phyloP scores from a whole-genome alignment of 2,329 filamentous ascomycete species.

The Aspergillus jensenii region DNA sequence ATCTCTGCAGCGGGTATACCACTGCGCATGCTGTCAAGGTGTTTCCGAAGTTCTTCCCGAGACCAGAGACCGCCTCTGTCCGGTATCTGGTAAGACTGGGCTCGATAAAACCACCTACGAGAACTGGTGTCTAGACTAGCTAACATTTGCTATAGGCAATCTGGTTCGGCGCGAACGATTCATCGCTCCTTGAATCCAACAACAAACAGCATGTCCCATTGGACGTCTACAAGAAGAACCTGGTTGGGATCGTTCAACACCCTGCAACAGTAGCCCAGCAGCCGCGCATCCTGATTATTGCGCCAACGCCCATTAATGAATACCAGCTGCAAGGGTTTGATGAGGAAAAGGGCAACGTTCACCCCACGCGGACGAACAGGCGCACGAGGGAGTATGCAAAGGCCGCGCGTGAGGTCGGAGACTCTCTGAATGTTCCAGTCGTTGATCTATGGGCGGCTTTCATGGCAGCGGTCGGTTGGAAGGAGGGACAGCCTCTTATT shows the following conservation, averaged over 20 bases:
- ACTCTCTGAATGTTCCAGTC: conserved; percentile 57
- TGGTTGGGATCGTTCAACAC: conserved; percentile 71
- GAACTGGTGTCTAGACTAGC: neutral
- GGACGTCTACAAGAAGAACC: conserved; percentile 71
- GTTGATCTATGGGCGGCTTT: conserved; percentile 79
- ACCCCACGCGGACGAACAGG: conserved; percentile 59
- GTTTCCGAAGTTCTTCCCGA: conserved; percentile 69
- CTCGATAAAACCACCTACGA: neutral
- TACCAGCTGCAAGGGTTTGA: conserved; percentile 59
- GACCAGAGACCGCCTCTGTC: conserved; percentile 54
- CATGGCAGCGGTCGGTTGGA: conserved; percentile 64
- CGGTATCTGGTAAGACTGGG: conserved; percentile 42
- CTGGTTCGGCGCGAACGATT: conserved; percentile 89
- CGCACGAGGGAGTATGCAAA: conserved; percentile 64
- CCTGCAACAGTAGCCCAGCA: conserved; percentile 67
- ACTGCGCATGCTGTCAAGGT: conserved; percentile 70
- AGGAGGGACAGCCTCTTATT: conserved; percentile 49
- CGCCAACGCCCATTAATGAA: conserved; percentile 81
- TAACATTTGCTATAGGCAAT: conserved; percentile 56
- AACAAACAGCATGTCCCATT: conserved; percentile 71
- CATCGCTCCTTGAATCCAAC: conserved; percentile 64
- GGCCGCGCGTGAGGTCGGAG: conserved; percentile 64
- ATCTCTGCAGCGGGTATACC: conserved; percentile 67
- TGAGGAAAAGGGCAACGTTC: conserved; percentile 47
- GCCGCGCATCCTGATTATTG: conserved; percentile 71